Base-by-base conservation (phyloP, 2,329 filamentous ascomycete species). In the Penicillium griseofulvum region DNA sequence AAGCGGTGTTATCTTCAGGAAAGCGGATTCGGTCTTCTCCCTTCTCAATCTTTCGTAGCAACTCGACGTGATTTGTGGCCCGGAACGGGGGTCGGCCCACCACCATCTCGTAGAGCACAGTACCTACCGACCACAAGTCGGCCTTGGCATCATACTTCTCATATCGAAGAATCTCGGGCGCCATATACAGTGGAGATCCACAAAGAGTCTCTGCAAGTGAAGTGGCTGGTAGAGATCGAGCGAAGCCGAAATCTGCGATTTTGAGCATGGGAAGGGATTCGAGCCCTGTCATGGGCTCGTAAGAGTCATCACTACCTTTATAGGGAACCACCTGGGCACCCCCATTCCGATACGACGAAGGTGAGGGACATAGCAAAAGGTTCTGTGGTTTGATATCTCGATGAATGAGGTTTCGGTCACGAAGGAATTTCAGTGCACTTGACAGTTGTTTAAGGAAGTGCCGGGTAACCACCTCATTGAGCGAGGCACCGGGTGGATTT, bases 331-430 rank as follows among this genome's bases (percentile, higher is more conserved):
- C 78, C 56, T 85, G 81, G 52, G 84, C 83, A 55, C 80, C 78
- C 45, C 82, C 80, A 54, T 83, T 80, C 54, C 87, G 80, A 70
- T 89, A 94, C 48, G 85, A 85, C 7, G 85, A 80, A 31, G 84
- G 84, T 1, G 92, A 89, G 2, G 94, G 94, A 43, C 96, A 88
- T 17, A 99, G 82, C 1, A 99, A 81, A 5, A 99, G 83, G 66
- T 99, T 99, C 71, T 99, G 94, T 5, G 94, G 94, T 72, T 99
- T 99, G 67, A 99, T 89, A 71, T 99, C 94, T 64, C 94, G 90
- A 77, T 99, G 94, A 48, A 99, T 91, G 65, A 96, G 88, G 71
- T 96, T 91, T 64, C 87, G 85, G 57, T 86, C 83, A 52, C 92
- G 85, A 50, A 99, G 80, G 68, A 97, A 99, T 71, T 93, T 85